phyloP scores from a whole-genome alignment of 768 basidiomycete species.

The Pisolithus orientalis region DNA sequence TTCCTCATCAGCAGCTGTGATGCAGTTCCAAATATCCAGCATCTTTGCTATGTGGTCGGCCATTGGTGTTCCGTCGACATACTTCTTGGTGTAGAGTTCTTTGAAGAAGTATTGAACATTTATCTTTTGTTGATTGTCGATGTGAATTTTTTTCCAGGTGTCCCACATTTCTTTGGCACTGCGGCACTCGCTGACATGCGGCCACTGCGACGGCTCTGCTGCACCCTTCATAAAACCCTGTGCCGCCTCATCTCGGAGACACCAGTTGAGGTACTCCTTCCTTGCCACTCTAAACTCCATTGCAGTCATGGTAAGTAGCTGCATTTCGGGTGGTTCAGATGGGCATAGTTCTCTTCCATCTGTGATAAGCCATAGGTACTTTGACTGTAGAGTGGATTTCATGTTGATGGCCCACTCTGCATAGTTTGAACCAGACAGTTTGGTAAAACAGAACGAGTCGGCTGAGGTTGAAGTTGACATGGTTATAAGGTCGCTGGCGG shows the following conservation, averaged over 20 bases:
- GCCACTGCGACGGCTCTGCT: constrained; percentile 5
- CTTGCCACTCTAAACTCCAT: not conserved
- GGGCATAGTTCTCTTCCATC: constrained; percentile 1
- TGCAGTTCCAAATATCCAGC: constrained; percentile 6
- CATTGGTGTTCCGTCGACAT: constrained; percentile 4
- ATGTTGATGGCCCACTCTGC: constrained; percentile 2
- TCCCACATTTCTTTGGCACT: constrained; percentile 4
- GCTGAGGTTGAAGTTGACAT: not conserved
- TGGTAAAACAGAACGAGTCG: constrained; percentile 2
- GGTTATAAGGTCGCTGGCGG: not conserved
- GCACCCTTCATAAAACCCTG: constrained; percentile 6
- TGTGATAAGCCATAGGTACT: constrained; percentile 5
- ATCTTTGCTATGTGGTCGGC: constrained; percentile 9
- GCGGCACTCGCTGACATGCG: not conserved
- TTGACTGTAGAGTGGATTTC: constrained; percentile 4
- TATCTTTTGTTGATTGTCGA: constrained; percentile 8
- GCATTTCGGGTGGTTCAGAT: not conserved
- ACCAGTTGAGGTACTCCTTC: constrained; percentile 6
- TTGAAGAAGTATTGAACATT: constrained; percentile 10
- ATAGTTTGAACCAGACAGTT: constrained; percentile 2
- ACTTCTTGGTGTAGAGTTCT: constrained; percentile 8
- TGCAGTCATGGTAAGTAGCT: not conserved
- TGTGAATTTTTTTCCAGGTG: not conserved
- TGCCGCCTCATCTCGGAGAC: constrained; percentile 2
- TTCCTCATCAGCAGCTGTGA: constrained; percentile 5